Conservation (phyloP, 495 filamentous ascomycete genomes). For the Paragyromitra xinjiangensis region DNA sequence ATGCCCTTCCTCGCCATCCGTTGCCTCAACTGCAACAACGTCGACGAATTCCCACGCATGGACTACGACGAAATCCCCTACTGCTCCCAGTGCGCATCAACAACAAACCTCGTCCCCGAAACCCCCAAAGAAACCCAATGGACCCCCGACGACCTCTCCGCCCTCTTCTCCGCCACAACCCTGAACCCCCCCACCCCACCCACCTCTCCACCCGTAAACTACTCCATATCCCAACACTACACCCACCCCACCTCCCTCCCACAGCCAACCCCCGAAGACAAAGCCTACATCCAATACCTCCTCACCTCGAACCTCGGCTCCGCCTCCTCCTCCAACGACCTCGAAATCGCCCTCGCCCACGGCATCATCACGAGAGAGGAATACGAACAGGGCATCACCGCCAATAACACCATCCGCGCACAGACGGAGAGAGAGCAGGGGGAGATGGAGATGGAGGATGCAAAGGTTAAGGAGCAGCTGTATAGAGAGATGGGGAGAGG, state of each 20-base stretch:
- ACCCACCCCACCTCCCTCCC: conserved; percentile 64
- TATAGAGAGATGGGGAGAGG: conserved; percentile 10
- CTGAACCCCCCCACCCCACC: conserved; percentile 55
- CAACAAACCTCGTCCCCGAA: conserved; percentile 50
- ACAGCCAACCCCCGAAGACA: conserved; percentile 60
- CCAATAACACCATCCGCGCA: conserved; percentile 25
- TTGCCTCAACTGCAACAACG: conserved; percentile 55
- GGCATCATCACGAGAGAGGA: conserved; percentile 45
- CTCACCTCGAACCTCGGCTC: conserved; percentile 51
- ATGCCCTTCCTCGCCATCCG: conserved; percentile 55
- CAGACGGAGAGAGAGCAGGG: conserved; percentile 13
- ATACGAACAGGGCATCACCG: conserved; percentile 35
- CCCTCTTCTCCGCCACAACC: conserved; percentile 72
- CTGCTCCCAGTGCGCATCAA: conserved; percentile 55
- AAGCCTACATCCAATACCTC: conserved; percentile 54
- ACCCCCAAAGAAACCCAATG: conserved; percentile 43
- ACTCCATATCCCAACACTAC: conserved; percentile 78
- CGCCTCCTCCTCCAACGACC: conserved; percentile 43
- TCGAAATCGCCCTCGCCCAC: conserved; percentile 53
- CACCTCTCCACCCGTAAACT: conserved; percentile 61
- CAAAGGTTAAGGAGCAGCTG: too few species aligned
- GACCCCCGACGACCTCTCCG: conserved; percentile 68
- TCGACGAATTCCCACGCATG: conserved; percentile 53
- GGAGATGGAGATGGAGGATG: not conserved
- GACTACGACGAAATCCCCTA: conserved; percentile 56